phyloP scores from a whole-genome alignment of 805 yeast genomes.

The Candida dendrica region DNA sequence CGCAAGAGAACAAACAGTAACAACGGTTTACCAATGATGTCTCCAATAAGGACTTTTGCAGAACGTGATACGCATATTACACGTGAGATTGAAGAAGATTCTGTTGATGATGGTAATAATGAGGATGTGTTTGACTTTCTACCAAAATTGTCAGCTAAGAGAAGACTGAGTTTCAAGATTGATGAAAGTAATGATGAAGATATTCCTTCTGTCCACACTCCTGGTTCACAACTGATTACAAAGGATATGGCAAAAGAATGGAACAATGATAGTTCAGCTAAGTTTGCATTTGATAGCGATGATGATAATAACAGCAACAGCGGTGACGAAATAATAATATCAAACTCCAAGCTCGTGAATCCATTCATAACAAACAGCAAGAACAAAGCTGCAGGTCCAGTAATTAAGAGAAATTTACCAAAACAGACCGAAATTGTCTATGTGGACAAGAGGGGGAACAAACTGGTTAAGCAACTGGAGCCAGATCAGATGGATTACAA shows the following conservation, averaged over 20 bases:
- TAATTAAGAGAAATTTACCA: slow-evolving; percentile 14
- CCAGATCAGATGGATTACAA: slow-evolving; percentile 17
- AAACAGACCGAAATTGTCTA: slow-evolving; percentile 20
- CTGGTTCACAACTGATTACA: slow-evolving; percentile 26
- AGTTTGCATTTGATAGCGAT: neutral
- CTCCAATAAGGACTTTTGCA: slow-evolving; percentile 4
- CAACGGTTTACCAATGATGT: neutral
- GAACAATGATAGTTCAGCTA: slow-evolving; percentile 17
- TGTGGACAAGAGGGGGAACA: slow-evolving; percentile 28
- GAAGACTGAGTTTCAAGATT: slow-evolving; percentile 14
- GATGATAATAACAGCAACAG: no score
- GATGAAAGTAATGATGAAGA: slow-evolving; percentile 9
- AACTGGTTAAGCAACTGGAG: slow-evolving; percentile 16
- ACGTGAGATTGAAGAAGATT: slow-evolving; percentile 4
- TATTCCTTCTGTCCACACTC: slow-evolving; percentile 21
- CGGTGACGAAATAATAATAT: slow-evolving; percentile 11
- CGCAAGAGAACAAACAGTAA: slow-evolving; percentile 10
- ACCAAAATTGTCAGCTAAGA: slow-evolving; percentile 13
- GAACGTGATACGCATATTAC: neutral
- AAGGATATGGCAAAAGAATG: slow-evolving; percentile 25
- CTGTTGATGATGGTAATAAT: slow-evolving; percentile 1
- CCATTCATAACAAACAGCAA: slow-evolving; percentile 14
- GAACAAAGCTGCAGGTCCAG: slow-evolving; percentile 1
- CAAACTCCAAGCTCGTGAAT: slow-evolving; percentile 8
- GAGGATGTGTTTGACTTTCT: slow-evolving; percentile 1